phyloP scores from a whole-genome alignment of 345 rosid species.

The Populus simonii region DNA sequence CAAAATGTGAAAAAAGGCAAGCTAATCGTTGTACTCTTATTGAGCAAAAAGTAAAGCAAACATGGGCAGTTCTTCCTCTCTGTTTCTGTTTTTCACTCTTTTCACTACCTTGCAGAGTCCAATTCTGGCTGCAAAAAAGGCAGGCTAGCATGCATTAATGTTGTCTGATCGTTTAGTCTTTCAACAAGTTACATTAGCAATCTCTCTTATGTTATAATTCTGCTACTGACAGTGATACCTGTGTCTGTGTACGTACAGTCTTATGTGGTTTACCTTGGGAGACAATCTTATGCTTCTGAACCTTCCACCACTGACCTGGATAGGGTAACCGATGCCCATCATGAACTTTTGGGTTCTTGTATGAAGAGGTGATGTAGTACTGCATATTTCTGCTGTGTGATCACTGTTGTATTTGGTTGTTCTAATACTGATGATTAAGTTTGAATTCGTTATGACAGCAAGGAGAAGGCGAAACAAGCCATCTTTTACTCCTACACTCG shows the following conservation, averaged over 20 bases:
- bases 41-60: no score
- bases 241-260: conserved; percentile 2
- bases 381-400: no score
- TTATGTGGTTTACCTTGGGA: conserved; percentile 21
- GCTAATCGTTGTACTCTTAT: no score
- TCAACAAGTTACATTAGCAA: background rate
- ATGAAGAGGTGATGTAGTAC: conserved; percentile 1
- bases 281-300: background rate
- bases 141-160: background rate
- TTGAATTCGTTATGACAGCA: background rate
- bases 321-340: background rate
- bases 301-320: background rate
- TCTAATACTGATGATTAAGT: no score
- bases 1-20: no score
- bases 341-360: conserved; percentile 13
- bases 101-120: background rate
- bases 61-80: no score
- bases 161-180: no score
- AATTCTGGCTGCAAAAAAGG: conserved; percentile 1
- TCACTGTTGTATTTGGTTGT: no score
- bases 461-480: conserved; percentile 13
- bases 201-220: background rate
- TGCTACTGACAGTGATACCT: background rate
- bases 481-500: conserved; percentile 25
- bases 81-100: background rate